Base-by-base conservation (phyloP, 1,139 yeast species). In the Entelexis paramagnoliae region DNA sequence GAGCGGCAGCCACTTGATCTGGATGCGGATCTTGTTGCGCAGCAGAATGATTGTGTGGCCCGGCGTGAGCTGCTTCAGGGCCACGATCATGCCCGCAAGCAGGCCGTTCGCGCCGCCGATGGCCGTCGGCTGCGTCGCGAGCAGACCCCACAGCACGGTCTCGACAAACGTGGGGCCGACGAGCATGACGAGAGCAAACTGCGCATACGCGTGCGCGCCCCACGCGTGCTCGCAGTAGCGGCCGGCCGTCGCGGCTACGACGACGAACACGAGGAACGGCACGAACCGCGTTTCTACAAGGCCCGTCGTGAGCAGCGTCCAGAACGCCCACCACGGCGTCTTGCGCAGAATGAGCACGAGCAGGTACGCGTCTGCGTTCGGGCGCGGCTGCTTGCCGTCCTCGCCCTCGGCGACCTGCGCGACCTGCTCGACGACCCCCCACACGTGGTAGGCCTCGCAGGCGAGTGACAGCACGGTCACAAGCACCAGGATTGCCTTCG, bases 321-420 rank as follows among this genome's bases (percentile, higher is more conserved):
- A 55, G 13, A 55, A 16, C 4, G 58, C 57, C 59, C 58, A 58
- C 42, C 47, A 49, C 5, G 61, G 61, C 19, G 61, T 59, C 26
- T 43, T 50, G 17, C 60, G 59, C 10, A 56, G 39, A 2, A 57
- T 51, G 16, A 55, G 51, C 13, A 52, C 51, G 26, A 59, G 39
- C 13, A 51, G 38, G 36, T 52, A 50, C 11, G 57, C 52, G 20
- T 55, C 55, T 6, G 40, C 33, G 26, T 48, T 52, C 10, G 49
- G 50, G 16, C 28, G 9, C 7, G 49, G 35, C 28, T 35, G 36
- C 39, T 17, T 30, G 44, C 16, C 42, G 32, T 17, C 20, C 32
- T 17, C 51, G 20, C 44, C 48, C 28, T 49, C 48, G 14, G 40
- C 48, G 6, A 16, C 40, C 26, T 36, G 29, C 16, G 24, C 45